Evolutionary conservation across 108 stramenopile species (phyloP).

Genomic region (Nitzschia sp.): DNA sequence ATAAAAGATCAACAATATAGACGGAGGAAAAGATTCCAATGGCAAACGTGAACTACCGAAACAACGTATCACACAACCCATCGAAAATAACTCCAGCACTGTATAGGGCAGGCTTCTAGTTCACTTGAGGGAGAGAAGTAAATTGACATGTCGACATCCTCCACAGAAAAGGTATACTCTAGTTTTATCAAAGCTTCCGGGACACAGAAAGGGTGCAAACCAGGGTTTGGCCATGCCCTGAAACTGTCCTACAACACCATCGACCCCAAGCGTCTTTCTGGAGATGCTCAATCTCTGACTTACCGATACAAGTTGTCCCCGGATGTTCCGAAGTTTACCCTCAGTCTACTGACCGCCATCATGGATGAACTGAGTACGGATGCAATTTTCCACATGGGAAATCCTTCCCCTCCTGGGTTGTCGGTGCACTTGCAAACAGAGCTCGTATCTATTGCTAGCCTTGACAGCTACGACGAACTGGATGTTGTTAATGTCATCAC

Average conservation of each 20-base stretch:
- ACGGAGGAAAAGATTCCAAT: too few relatives aligned
- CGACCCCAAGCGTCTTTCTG: not conserved
- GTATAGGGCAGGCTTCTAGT: too few relatives aligned
- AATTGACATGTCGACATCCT: too few relatives aligned
- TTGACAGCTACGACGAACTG: not conserved
- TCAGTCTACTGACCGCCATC: conserved; percentile 13
- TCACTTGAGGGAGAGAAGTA: too few relatives aligned
- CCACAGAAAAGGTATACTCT: not conserved
- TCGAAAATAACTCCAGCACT: too few relatives aligned
- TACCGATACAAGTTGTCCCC: conserved; percentile 23
- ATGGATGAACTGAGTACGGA: conserved; percentile 29
- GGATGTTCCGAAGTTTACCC: conserved; percentile 4
- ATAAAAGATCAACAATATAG: too few relatives aligned
- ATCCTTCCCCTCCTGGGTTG: conserved; percentile 14
- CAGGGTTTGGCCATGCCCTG: conserved; percentile 22
- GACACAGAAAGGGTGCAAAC: not conserved
- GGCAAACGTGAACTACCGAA: too few relatives aligned
- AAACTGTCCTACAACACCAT: conserved; percentile 19
- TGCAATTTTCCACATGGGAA: conserved; percentile 4
- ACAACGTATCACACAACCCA: too few relatives aligned
- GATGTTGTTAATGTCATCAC: conserved; percentile 28
- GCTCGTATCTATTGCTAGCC: not conserved
- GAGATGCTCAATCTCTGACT: not conserved
- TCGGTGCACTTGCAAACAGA: conserved; percentile 23
- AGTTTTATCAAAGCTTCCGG: conserved; percentile 12